Evolutionary conservation across 495 filamentous ascomycete species (phyloP), one percentile per base, ranked within the genome.

Genomic region (Pseudomonodictys pantanalensis): DNA sequence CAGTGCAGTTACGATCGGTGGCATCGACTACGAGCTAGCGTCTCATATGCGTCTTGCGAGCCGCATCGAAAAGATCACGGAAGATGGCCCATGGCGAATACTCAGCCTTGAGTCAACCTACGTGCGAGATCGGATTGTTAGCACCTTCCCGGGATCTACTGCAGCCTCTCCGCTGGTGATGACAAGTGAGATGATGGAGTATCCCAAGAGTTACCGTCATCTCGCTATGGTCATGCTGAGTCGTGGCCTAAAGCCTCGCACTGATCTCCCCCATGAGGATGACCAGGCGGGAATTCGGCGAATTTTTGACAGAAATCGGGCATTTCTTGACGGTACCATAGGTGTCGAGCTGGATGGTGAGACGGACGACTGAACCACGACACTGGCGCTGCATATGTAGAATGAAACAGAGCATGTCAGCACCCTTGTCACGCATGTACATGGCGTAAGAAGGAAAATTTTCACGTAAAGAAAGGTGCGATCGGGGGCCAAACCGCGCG

Each of bases 41-140:
- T 50, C 47, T 23, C 47, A 50, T 30, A 50, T 50, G 47, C 47
- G 47, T 30, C 47, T 50, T 50, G 47, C 24, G 47, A 50, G 23
- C 25, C 47, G 47, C 47, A 8, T 50, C 24, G 47, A 50, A 28
- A 50, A 50, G 47, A 30, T 30, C 7, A 7, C 24, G 47, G 47
- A 50, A 30, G 10, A 29, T 30, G 24, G 24, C 3, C 47, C 10
- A 2, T 50, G 47, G 47, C 3, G 24, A 6, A 50, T 50, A 17
- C 47, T 50, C 47, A 50, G 47, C 47, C 3, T 50, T 29, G 47
- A 50, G 24, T 29, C 47, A 2, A 50, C 24, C 4, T 50, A 50
- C 47, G 47, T 50, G 2, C 23, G 47, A 18, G 47, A 50, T 28
- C 47, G 47, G 9, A 3, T 50, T 17, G 47, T 50, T 25, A 50